Percentiles rank a stretch among this genome's conserved stretches.
These are phyloP conservation scores for Clarireedia homoeocarpa DNA, from an alignment of 2,329 filamentous ascomycete species.

Conservation along the genomic window DNA sequence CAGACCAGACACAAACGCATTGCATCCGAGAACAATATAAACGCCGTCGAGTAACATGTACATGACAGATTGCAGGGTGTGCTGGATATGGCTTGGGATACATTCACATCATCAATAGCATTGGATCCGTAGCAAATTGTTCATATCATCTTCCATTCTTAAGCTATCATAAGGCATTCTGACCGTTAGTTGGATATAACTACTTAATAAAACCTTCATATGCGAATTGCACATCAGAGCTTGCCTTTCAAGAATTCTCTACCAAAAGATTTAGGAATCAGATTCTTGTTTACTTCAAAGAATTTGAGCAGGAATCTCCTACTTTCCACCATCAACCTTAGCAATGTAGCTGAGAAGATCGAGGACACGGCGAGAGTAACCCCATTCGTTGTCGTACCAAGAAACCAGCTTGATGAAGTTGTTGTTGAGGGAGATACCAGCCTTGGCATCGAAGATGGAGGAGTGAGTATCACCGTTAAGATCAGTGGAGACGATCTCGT, in stretches of 20 bases:
- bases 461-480: conserved; percentile 87
- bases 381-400: conserved; percentile 99
- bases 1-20: too few relatives aligned
- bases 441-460: conserved; percentile 99
- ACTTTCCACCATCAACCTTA: conserved; percentile 56
- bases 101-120: neutral
- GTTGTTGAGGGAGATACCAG: conserved; percentile 95
- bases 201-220: conserved; percentile 8
- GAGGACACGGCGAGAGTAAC: conserved; percentile 92
- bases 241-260: conserved; percentile 27
- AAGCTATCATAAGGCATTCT: conserved; percentile 14
- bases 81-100: too few relatives aligned
- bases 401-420: conserved; percentile 95
- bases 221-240: conserved; percentile 19
- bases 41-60: too few relatives aligned
- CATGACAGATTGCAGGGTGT: too few relatives aligned
- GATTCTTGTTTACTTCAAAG: conserved; percentile 18
- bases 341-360: conserved; percentile 74
- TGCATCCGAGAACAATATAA: too few relatives aligned
- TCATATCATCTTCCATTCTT: conserved; percentile 7
- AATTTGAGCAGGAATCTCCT: conserved; percentile 20
- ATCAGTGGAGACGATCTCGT: conserved; percentile 91
- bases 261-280: conserved; percentile 24
- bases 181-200: conserved; percentile 4
- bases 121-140: neutral